A percentile compares a stretch with the other conserved stretches of the same genome.
Evolutionary conservation across 2,329 filamentous ascomycete species (phyloP).

Genomic region (Fusarium robinianum): DNA sequence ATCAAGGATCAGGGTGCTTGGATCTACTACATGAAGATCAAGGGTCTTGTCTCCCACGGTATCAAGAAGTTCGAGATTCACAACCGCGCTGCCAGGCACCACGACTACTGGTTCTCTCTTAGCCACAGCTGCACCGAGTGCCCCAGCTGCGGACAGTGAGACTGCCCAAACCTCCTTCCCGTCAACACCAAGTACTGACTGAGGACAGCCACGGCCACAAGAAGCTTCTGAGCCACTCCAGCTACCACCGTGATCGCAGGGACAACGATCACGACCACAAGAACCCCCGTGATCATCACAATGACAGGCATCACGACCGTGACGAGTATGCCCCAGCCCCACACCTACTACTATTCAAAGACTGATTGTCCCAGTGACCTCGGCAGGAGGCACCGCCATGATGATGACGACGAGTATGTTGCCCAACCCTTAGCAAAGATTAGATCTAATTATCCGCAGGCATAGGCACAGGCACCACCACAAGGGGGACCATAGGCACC

Average conservation of each 20-base stretch:
- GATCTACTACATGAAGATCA: conserved; percentile 37
- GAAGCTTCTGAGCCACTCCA: conserved; percentile 14
- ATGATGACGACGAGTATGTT: neutral
- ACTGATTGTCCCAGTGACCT: neutral
- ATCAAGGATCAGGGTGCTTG: conserved; percentile 34
- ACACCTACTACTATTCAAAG: neutral
- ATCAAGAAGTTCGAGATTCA: conserved; percentile 32
- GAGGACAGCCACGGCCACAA: conserved; percentile 14
- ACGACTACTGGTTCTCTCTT: conserved; percentile 34
- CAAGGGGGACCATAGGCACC: neutral
- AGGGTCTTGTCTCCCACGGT: conserved; percentile 29
- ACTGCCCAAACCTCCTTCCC: neutral
- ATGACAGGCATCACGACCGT: neutral
- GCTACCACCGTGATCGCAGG: conserved; percentile 1
- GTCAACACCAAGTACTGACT: neutral
- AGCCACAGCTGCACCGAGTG: conserved; percentile 37
- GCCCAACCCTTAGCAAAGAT: neutral
- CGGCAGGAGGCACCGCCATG: neutral
- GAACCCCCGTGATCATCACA: neutral
- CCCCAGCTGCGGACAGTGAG: conserved; percentile 29
- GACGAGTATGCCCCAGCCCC: neutral
- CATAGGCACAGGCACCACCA: neutral
- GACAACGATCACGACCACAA: conserved; percentile 9
- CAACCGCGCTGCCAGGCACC: conserved; percentile 29
- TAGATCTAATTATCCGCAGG: no score